Base-by-base conservation (phyloP, 1,139 yeast species). In the Lodderomyces parapsilosis region DNA sequence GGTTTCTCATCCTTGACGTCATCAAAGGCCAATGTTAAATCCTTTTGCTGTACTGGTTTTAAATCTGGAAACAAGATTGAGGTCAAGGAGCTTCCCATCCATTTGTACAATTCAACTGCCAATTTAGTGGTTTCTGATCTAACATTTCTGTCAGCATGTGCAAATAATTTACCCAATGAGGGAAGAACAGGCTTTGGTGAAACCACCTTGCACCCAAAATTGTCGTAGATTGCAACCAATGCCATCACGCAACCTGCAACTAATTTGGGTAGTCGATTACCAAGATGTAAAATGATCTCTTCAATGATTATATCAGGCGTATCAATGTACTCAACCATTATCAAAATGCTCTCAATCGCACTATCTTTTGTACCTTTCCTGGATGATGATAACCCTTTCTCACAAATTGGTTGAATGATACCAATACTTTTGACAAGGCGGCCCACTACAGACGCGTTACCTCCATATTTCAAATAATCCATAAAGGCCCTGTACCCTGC, bases 1-100 rank as follows among this genome's bases (percentile, higher is more conserved):
- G 83, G 81, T 2, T 60, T 52, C 35, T 60, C 59, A 42, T 59
- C 71, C 42, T 67, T 66, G 22, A 78, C 74, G 39, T 70, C 72
- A 28, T 76, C 85, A 61, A 93, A 89, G 15, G 93, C 82, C 33
- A 80, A 78, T 3, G 81, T 74, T 46, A 94, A 72, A 55, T 93
- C 99, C 53, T 85, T 87, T 62, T 89, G 94, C 61, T 93, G 98
- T 11, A 90, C 89, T 0, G 97, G 96, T 59, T 93, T 93, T 60
- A 93, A 71, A 25, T 81, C 82, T 2, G 85, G 79, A 46, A 90
- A 78, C 34, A 90, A 65, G 0, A 81, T 60, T 11, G 76, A 71
- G 41, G 81, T 80, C 40, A 89, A 68, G 0, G 81, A 71, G 23
- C 74, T 80, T 3, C 94, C 95, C 60, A 86, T 76, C 87, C 95